Evolutionary conservation across 1,139 yeast genomes (phyloP), one percentile per base, ranked within the genome.

Genomic region (Debaryomyces sp.): DNA sequence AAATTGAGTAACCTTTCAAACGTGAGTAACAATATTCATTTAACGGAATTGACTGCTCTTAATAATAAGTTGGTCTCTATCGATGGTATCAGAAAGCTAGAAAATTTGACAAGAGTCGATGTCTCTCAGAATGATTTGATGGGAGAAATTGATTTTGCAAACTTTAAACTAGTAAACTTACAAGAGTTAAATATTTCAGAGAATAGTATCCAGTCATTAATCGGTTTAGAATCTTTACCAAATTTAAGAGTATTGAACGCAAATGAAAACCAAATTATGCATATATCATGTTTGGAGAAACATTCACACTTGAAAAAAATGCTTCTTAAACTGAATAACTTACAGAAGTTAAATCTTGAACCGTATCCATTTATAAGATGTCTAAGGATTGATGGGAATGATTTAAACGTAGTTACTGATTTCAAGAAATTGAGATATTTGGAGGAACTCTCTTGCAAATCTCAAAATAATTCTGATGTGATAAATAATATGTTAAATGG

Each of bases 381-480:
- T 4, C 60, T 82, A 35, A 67, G 81, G 46, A 56, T 80, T 26
- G 85, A 81, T 57, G 78, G 82, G 7, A 78, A 76, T 50, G 47
- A 61, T 3, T 55, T 78, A n/a, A 53, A 52, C 5, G 48, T 54
- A 4, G 43, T 73, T 1, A 46, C 59, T 0, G 71, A 69, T 18
- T 50, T 77, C 9, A 58, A 62, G 5, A 63, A 59, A 21, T 57
- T 77, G 42, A 71, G 63, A 32, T 65, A 66, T 51, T 56, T 81
- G 12, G 76, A 78, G 38, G 75, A 75, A 37, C 58, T 79, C 18
- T 77, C 79, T n/a, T 66, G 71, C 38, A 69, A 75, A 53, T 66
- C 74, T 12, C 79, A 72, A 48, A 52, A 57, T 34, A 58, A 57
- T 30, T 48, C 52, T 1, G 47, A 51, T 1, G 57, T 66, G 6